Evolutionary conservation across 148 eudicot species (phyloP), one percentile per base, ranked within the genome.

Genomic region (Polygonum maritimum): DNA sequence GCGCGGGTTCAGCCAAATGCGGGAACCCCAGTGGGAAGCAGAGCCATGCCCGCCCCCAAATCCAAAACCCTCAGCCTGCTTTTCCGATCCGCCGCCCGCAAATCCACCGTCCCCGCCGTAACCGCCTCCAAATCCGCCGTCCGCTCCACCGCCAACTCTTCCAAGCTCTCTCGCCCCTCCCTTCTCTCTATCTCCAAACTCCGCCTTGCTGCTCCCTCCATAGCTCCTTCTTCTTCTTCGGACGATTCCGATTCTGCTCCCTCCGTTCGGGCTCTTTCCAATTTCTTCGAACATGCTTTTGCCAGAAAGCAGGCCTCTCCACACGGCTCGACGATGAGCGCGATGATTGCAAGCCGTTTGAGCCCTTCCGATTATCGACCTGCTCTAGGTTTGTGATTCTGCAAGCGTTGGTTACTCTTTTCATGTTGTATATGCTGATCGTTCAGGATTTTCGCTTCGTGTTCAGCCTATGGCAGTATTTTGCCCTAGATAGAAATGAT

Each of bases 31-130:
- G 36, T 60, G 36, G 67, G 38, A 36, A 9, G 71, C 45, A 67
- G 67, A 67, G 41, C 40, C 41, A 67, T 67, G 71, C 16, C 71
- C 36, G 19, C 71, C 71, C 7, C 71, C 41, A 35, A 38, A 7
- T 35, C 45, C 21, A 67, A 67, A 67, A 67, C 44, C 45, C 71
- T 67, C 71, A 67, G 71, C 19, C 45, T 15, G 21, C 13, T 67
- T 14, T 67, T 67, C 71, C 71, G 71, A 15, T n/a, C 71, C 45
- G 71, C 44, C 71, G 11, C 19, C 71, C 35, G 45, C 9, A 67
- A 67, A 67, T 3, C 71, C 71, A 67, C 71, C 22, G 16, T 9
- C 44, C 5, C 44, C 6, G 15, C 45, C 71, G 16, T 5, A 16
- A 67, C 36, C 36, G 3, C 44, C 45, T 36, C 45, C 45, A 67